phyloP scores from a whole-genome alignment of 306 rosid genomes.

The Alnus glutinosa region DNA sequence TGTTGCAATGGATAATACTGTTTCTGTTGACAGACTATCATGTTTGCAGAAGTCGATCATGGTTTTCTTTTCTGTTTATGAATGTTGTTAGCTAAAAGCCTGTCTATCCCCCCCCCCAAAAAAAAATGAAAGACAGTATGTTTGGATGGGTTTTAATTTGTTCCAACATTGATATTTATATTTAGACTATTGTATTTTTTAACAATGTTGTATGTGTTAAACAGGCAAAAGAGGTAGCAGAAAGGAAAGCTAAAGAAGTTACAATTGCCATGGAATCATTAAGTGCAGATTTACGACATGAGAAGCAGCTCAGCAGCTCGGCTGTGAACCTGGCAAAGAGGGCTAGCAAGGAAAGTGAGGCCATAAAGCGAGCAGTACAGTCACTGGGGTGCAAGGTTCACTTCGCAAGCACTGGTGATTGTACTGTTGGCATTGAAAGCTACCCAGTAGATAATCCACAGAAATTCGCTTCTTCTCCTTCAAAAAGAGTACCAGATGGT shows the following conservation, averaged over 20 bases:
- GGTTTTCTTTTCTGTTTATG: no score
- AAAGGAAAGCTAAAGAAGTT: constrained; percentile 67
- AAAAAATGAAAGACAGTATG: neutral
- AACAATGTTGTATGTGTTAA: constrained; percentile 15
- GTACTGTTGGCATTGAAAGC: constrained; percentile 66
- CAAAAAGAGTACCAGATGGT: constrained; percentile 44
- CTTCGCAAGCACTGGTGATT: constrained; percentile 68
- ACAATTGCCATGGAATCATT: constrained; percentile 55
- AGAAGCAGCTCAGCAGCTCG: constrained; percentile 64
- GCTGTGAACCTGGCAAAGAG: constrained; percentile 53
- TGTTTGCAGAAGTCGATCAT: neutral
- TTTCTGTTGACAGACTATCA: neutral
- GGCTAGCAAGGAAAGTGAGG: constrained; percentile 66
- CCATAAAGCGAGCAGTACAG: constrained; percentile 82
- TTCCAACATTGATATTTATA: neutral
- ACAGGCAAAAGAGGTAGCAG: constrained; percentile 89
- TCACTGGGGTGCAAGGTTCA: constrained; percentile 87
- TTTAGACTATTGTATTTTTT: constrained; percentile 12
- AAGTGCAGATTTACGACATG: constrained; percentile 63
- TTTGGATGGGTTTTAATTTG: no score
- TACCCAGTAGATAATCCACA: constrained; percentile 41
- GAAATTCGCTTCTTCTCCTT: constrained; percentile 33
- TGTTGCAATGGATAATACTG: neutral
- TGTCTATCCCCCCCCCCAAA: neutral
- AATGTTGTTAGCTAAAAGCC: neutral